These are phyloP conservation scores for Solanum habrochaites DNA, from an alignment of 257 asterid genomes.

Conservation along the genomic window DNA sequence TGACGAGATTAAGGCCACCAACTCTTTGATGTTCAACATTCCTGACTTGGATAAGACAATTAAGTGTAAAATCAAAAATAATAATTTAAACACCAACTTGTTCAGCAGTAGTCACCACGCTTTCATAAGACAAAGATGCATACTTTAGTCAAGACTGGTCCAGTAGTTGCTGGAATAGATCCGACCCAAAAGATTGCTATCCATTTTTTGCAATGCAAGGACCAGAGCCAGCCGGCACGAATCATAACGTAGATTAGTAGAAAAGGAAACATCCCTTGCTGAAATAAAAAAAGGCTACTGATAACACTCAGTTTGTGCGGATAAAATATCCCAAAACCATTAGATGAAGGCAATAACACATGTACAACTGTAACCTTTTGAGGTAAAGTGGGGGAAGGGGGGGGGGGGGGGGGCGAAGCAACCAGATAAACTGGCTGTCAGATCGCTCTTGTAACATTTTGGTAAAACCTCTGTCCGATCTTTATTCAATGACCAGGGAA, in stretches of 20 bases:
- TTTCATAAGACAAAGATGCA: no score
- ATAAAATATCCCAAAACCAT: background rate
- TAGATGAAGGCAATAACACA: background rate
- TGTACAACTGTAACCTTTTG: background rate
- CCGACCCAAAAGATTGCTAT: background rate
- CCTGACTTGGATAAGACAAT: background rate
- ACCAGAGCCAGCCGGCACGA: background rate
- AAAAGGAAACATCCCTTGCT: background rate
- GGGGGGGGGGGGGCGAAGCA: no score
- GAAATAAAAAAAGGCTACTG: background rate
- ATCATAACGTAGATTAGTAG: background rate
- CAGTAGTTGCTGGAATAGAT: background rate
- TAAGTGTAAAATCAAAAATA: background rate
- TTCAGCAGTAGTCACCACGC: background rate
- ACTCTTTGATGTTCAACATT: background rate
- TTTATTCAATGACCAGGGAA: background rate
- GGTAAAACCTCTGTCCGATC: background rate
- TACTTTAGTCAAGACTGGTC: background rate
- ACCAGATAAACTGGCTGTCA: no score
- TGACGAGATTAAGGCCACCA: background rate
- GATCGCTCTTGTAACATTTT: background rate
- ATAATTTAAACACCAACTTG: background rate
- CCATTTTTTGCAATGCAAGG: background rate
- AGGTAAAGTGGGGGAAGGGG: background rate
- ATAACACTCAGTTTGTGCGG: no score